Conservation (phyloP, 345 rosid genomes). For the Eucalyptus fibrosa region DNA sequence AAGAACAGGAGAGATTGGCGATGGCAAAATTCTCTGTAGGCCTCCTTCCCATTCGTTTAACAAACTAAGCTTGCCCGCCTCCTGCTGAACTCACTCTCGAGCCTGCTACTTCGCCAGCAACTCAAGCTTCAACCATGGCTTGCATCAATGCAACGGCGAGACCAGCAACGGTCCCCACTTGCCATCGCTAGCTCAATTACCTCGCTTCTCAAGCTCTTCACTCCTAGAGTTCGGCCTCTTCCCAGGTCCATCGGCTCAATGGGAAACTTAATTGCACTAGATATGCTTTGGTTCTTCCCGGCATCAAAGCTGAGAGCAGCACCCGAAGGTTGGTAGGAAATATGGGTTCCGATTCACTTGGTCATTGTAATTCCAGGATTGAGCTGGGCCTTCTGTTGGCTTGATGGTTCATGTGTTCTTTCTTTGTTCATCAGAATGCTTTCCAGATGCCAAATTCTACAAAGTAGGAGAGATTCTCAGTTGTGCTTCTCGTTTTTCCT, state of each 20-base stretch:
- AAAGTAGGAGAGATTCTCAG: conserved; percentile 80
- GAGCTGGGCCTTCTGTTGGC: neutral
- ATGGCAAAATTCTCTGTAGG: conserved; percentile 23
- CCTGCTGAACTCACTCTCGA: no score
- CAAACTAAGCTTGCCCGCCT: no score
- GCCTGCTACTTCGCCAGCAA: no score
- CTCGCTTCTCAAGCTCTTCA: conserved; percentile 12
- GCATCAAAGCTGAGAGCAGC: conserved; percentile 10
- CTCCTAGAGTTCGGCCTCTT: neutral
- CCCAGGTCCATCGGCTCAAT: conserved; percentile 4
- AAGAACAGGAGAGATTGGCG: conserved; percentile 81
- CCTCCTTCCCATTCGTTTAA: no score
- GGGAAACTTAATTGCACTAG: conserved; percentile 6
- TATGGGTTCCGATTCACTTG: no score
- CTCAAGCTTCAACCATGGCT: neutral
- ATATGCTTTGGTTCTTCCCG: conserved; percentile 13
- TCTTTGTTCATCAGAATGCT: conserved; percentile 8
- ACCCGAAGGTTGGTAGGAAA: neutral
- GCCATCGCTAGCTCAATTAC: neutral
- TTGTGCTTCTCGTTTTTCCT: neutral
- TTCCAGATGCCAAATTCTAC: conserved; percentile 68
- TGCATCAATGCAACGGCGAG: conserved; percentile 17
- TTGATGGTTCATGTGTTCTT: neutral
- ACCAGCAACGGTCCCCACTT: conserved; percentile 1
- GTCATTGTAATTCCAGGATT: neutral